Percentiles rank a stretch among this genome's conserved stretches.
Evolutionary conservation across 2,329 filamentous ascomycete species (phyloP).

Genomic region (Scytalidium sp.): DNA sequence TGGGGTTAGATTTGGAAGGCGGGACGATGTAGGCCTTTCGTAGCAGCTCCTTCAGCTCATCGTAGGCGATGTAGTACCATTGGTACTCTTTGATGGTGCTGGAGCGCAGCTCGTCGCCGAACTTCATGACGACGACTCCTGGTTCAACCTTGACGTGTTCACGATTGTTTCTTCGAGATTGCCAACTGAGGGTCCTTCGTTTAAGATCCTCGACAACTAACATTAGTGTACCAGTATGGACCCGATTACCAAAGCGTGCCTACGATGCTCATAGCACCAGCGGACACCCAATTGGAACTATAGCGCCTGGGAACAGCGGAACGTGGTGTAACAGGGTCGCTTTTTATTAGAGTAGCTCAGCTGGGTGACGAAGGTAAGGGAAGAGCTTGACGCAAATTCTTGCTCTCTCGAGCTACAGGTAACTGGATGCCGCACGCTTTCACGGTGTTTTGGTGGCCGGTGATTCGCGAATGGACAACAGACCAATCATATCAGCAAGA

Average conservation of each 20-base stretch:
- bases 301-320: neutral
- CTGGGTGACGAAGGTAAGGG: too few relatives aligned
- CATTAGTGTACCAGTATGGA: slow-evolving; percentile 5
- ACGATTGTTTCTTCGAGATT: slow-evolving; percentile 1
- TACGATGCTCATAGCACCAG: neutral
- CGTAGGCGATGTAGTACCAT: slow-evolving; percentile 98
- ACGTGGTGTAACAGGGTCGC: too few relatives aligned
- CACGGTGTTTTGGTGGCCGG: too few relatives aligned
- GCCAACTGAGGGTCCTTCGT: slow-evolving; percentile 1
- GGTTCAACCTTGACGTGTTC: slow-evolving; percentile 25
- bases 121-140: slow-evolving; percentile 67
- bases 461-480: neutral
- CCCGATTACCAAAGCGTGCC: neutral
- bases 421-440: too few relatives aligned
- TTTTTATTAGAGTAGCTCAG: too few relatives aligned
- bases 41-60: slow-evolving; percentile 83
- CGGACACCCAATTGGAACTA: neutral
- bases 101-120: slow-evolving; percentile 94
- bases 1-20: slow-evolving; percentile 42
- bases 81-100: slow-evolving; percentile 96
- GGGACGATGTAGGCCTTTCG: slow-evolving; percentile 65
- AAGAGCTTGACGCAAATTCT: neutral
- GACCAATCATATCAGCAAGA: neutral
- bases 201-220: slow-evolving; percentile 14
- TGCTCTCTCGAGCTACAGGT: neutral